Evolutionary conservation across 2,329 filamentous ascomycete genomes (phyloP).

Genomic region (Pseudocercospora fijiensis): DNA sequence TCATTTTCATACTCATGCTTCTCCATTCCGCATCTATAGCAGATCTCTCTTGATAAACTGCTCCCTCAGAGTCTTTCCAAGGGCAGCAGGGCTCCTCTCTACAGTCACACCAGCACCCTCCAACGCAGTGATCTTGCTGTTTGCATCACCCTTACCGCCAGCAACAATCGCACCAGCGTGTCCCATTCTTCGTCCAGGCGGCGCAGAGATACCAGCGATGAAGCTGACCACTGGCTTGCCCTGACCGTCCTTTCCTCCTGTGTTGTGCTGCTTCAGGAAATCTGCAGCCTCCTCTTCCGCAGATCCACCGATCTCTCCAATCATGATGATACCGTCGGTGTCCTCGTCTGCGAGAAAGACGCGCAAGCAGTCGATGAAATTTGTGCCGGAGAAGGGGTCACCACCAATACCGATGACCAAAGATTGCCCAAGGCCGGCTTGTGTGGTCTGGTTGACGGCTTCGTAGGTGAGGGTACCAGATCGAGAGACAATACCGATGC

Average conservation of each 20-base stretch:
- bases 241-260: constrained; percentile 55
- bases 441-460: constrained; percentile 98
- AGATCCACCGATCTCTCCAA: constrained; percentile 96
- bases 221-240: constrained; percentile 93
- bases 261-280: constrained; percentile 91
- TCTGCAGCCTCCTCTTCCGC: constrained; percentile 98
- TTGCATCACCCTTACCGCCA: constrained; percentile 94
- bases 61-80: constrained; percentile 90
- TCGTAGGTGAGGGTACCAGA: constrained; percentile 99
- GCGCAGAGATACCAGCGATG: constrained; percentile 96
- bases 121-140: constrained; percentile 95
- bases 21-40: constrained; percentile 59
- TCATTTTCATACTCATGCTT: background rate
- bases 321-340: constrained; percentile 99
- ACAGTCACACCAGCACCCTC: constrained; percentile 93
- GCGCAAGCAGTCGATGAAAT: constrained; percentile 98
- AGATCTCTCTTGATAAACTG: constrained; percentile 96
- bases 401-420: constrained; percentile 97
- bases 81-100: constrained; percentile 85
- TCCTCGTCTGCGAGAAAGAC: constrained; percentile 95
- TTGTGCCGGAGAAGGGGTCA: constrained; percentile 97
- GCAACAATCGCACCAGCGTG: constrained; percentile 98
- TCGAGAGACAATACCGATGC: constrained; percentile 96
- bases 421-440: constrained; percentile 93
- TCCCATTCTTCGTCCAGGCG: constrained; percentile 94